Conservation (phyloP, 768 basidiomycete genomes). For the Mycena capillaripes region DNA sequence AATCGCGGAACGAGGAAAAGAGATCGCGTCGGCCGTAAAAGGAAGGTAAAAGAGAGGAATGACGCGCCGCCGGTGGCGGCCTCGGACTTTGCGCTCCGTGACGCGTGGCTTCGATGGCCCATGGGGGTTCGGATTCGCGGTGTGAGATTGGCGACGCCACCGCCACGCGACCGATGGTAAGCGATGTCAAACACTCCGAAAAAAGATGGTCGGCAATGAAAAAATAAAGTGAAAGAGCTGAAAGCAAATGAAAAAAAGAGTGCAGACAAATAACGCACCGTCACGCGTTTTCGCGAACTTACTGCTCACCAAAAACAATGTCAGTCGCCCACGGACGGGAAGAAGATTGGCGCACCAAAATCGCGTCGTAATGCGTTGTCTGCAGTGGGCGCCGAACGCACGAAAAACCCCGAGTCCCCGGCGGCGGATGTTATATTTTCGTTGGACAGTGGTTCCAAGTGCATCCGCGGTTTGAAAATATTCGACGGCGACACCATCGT, state of each 20-base stretch:
- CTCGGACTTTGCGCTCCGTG: too few species aligned
- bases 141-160: too few species aligned
- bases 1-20: too few species aligned
- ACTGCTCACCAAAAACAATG: constrained; percentile 51
- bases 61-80: too few species aligned
- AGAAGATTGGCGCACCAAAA: constrained; percentile 75
- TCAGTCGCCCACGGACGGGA: constrained; percentile 19
- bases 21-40: too few species aligned
- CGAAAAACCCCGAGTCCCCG: too few species aligned
- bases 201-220: background rate
- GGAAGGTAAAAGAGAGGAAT: too few species aligned
- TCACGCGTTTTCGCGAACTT: constrained; percentile 76
- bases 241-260: background rate
- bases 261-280: constrained; percentile 50
- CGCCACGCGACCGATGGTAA: too few species aligned
- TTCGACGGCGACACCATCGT: background rate
- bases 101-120: too few species aligned
- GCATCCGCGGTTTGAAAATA: background rate
- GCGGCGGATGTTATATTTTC: too few species aligned
- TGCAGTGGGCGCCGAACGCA: constrained; percentile 47
- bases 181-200: too few species aligned
- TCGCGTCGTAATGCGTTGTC: constrained; percentile 86
- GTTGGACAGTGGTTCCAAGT: background rate
- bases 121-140: too few species aligned
- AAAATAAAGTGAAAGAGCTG: background rate